These are phyloP conservation scores for Saccharomycopsis schoenii DNA, from an alignment of 805 yeast genomes.

Conservation along the genomic window DNA sequence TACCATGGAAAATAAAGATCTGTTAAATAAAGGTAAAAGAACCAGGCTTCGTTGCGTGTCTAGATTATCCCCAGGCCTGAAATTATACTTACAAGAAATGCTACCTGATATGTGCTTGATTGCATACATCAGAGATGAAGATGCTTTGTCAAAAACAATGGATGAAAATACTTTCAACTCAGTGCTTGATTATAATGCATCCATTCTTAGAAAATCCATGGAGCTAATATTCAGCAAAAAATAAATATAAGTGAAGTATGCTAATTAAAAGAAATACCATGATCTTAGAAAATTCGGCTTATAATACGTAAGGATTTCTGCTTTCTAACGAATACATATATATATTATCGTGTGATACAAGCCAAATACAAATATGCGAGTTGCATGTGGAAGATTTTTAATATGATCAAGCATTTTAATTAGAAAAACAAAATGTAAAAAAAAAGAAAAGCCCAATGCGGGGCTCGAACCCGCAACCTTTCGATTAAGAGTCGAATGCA, in stretches of 20 bases:
- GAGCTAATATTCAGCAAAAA: constrained; percentile 38
- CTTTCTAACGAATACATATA: too few species aligned
- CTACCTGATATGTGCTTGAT: constrained; percentile 87
- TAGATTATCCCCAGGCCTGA: constrained; percentile 71
- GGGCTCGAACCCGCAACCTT: too few species aligned
- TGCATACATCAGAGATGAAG: constrained; percentile 68
- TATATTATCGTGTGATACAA: too few species aligned
- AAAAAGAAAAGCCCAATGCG: too few species aligned
- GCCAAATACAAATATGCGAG: too few species aligned
- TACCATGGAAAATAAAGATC: background rate
- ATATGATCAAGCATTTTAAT: too few species aligned
- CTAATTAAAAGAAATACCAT: too few species aligned
- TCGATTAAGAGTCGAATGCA: too few species aligned
- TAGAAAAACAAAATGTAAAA: too few species aligned
- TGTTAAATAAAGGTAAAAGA: background rate
- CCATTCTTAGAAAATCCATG: constrained; percentile 64
- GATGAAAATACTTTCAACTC: constrained; percentile 40
- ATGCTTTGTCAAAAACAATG: constrained; percentile 23
- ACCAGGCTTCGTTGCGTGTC: constrained; percentile 32
- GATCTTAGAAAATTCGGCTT: too few species aligned
- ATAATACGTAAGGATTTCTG: too few species aligned
- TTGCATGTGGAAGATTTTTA: too few species aligned
- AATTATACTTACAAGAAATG: constrained; percentile 81
- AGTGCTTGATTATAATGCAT: constrained; percentile 82
- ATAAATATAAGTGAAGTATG: background rate